Percentiles rank a stretch among this genome's conserved stretches.
Conservation (phyloP, 306 rosid genomes). For the Trifolium pratense region DNA sequence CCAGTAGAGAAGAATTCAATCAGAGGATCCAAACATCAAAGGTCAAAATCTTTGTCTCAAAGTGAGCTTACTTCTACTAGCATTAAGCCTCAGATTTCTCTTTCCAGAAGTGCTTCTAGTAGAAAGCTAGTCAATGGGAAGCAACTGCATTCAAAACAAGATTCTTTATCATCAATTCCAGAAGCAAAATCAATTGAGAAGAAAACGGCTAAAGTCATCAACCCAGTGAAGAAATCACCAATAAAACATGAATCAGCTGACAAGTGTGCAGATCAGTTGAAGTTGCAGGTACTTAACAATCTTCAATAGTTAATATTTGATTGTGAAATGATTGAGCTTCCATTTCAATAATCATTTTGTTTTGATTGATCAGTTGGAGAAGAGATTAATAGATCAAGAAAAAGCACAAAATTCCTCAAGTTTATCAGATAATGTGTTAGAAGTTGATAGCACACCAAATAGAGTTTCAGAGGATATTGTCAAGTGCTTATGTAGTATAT, state of each 20-base stretch:
- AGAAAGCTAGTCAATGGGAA: slow-evolving; percentile 55
- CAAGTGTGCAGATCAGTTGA: slow-evolving; percentile 53
- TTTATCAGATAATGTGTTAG: slow-evolving; percentile 50
- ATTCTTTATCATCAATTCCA: slow-evolving; percentile 47
- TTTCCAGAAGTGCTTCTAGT: slow-evolving; percentile 64
- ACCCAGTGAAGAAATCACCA: slow-evolving; percentile 62
- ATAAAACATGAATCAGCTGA: slow-evolving; percentile 57
- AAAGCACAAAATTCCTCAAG: slow-evolving; percentile 58
- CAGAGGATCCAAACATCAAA: slow-evolving; percentile 64
- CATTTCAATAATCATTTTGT: slow-evolving; percentile 29
- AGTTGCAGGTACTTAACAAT: slow-evolving; percentile 57
- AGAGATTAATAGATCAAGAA: slow-evolving; percentile 63
- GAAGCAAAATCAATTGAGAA: slow-evolving; percentile 71
- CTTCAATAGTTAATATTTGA: slow-evolving; percentile 23
- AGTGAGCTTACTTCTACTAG: slow-evolving; percentile 62
- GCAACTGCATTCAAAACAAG: slow-evolving; percentile 51
- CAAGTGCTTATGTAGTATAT: slow-evolving; percentile 72
- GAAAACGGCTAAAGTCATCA: slow-evolving; percentile 55
- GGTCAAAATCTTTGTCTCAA: slow-evolving; percentile 76
- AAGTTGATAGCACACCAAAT: slow-evolving; percentile 63
- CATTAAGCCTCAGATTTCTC: slow-evolving; percentile 61
- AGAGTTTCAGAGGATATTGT: slow-evolving; percentile 78
- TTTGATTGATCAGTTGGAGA: slow-evolving; percentile 58
- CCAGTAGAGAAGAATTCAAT: slow-evolving; percentile 53
- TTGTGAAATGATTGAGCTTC: slow-evolving; percentile 29